Percentiles rank a stretch among this genome's conserved stretches.
Evolutionary conservation across 2,329 filamentous ascomycete species (phyloP).

Genomic region (Beauveria rudraprayagi): DNA sequence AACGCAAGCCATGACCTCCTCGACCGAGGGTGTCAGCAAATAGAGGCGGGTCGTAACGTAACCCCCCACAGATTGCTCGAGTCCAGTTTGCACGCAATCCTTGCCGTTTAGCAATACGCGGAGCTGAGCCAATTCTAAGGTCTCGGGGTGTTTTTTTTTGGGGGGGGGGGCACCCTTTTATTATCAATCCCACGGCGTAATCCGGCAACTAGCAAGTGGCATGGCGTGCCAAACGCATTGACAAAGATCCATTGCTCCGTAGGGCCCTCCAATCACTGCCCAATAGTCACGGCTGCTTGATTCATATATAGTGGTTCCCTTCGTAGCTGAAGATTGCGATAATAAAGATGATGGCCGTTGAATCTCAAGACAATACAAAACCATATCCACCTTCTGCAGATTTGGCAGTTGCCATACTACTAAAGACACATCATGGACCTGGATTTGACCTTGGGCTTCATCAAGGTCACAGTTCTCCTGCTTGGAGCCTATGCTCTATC

Average conservation of each 20-base stretch:
- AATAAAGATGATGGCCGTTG: background rate
- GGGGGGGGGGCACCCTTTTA: too few relatives aligned
- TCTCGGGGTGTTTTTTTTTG: background rate
- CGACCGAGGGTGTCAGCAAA: background rate
- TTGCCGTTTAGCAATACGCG: background rate
- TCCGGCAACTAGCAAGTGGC: background rate
- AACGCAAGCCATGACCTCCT: background rate
- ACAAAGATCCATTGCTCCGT: background rate
- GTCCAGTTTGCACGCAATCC: background rate
- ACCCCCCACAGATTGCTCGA: background rate
- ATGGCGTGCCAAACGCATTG: background rate
- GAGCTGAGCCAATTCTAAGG: background rate
- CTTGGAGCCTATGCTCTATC: background rate
- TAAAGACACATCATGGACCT: background rate
- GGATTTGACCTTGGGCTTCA: background rate
- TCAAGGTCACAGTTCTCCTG: background rate
- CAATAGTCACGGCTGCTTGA: background rate
- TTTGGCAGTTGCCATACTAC: background rate
- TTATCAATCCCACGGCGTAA: background rate
- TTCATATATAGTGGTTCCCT: background rate
- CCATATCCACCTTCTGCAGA: background rate
- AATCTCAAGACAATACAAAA: background rate
- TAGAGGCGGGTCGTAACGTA: conserved; percentile 3
- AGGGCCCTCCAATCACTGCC: background rate
- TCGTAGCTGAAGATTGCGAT: background rate